Percentiles rank a stretch among this genome's conserved stretches.
These are phyloP conservation scores for Neofusicoccum sp. DNA, from an alignment of 2,329 filamentous ascomycete genomes.

Conservation along the genomic window DNA sequence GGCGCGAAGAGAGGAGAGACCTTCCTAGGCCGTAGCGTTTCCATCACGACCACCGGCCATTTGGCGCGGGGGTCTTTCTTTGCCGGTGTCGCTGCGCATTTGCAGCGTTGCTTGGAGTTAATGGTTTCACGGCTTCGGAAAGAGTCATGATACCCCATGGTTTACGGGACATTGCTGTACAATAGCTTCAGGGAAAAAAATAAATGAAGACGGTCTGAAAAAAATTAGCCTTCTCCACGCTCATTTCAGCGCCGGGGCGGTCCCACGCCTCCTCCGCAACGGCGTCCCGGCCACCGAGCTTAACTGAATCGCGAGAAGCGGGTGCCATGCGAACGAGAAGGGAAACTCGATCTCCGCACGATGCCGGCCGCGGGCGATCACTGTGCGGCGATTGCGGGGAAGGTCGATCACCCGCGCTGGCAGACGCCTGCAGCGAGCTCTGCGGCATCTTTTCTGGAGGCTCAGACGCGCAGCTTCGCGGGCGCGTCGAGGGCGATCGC, in stretches of 20 bases:
- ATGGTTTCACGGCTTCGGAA: neutral
- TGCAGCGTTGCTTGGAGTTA: neutral
- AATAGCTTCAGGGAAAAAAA: neutral
- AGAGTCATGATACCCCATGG: constrained; percentile 1
- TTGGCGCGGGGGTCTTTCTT: neutral
- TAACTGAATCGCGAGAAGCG: constrained; percentile 13
- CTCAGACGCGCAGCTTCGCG: neutral
- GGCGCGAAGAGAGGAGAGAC: neutral
- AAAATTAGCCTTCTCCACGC: neutral
- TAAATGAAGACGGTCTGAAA: neutral
- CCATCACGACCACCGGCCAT: neutral
- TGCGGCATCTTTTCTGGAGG: neutral
- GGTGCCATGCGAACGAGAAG: constrained; percentile 3
- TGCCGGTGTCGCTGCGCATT: neutral
- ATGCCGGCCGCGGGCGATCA: constrained; percentile 7
- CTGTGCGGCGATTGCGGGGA: constrained; percentile 10
- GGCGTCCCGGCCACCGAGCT: constrained; percentile 4
- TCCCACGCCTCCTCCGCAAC: constrained; percentile 3
- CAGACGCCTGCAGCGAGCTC: neutral
- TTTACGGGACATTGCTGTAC: neutral
- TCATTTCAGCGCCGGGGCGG: neutral
- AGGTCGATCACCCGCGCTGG: constrained; percentile 9
- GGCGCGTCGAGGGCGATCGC: neutral
- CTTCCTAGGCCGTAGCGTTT: neutral
- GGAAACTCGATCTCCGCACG: constrained; percentile 13